Conservation (phyloP, 805 yeast species). For the Trichomonascus vanleenenianus region DNA sequence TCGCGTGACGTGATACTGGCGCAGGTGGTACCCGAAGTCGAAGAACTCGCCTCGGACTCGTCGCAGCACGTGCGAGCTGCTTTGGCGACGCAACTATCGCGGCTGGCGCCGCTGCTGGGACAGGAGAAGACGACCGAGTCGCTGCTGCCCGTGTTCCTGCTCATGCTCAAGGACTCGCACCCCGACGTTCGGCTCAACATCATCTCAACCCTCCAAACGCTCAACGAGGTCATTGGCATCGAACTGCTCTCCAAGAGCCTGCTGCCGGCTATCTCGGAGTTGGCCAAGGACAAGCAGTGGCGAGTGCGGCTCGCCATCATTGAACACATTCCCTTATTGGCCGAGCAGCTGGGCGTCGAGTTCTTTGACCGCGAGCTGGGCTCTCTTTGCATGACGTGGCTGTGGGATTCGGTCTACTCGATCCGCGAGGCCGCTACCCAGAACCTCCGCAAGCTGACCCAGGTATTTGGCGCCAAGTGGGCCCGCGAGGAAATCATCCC, state of each 20-base stretch:
- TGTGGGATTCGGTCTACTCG: conserved; percentile 96
- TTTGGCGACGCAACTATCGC: conserved; percentile 79
- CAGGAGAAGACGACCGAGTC: conserved; percentile 76
- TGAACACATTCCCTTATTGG: conserved; percentile 90
- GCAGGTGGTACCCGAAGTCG: conserved; percentile 76
- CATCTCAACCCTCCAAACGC: conserved; percentile 83
- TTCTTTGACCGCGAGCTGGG: conserved; percentile 91
- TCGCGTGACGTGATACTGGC: conserved; percentile 46
- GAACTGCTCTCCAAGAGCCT: conserved; percentile 77
- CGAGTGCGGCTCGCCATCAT: conserved; percentile 94
- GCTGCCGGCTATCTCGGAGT: conserved; percentile 90
- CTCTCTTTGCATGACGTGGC: conserved; percentile 90
- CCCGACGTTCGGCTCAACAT: conserved; percentile 95
- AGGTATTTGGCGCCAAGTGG: conserved; percentile 91
- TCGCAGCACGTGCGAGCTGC: conserved; percentile 92
- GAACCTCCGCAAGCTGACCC: conserved; percentile 71
- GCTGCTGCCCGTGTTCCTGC: conserved; percentile 78
- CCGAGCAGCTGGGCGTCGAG: conserved; percentile 87
- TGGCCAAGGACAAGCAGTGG: conserved; percentile 97
- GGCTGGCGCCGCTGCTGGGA: conserved; percentile 77
- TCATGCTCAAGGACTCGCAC: conserved; percentile 93
- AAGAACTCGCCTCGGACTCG: conserved; percentile 78
- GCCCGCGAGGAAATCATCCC: conserved; percentile 76
- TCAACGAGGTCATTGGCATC: conserved; percentile 91
- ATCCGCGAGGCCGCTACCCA: conserved; percentile 93